Evolutionary conservation across 306 rosid genomes (phyloP).

Genomic region (Malus asiatica): DNA sequence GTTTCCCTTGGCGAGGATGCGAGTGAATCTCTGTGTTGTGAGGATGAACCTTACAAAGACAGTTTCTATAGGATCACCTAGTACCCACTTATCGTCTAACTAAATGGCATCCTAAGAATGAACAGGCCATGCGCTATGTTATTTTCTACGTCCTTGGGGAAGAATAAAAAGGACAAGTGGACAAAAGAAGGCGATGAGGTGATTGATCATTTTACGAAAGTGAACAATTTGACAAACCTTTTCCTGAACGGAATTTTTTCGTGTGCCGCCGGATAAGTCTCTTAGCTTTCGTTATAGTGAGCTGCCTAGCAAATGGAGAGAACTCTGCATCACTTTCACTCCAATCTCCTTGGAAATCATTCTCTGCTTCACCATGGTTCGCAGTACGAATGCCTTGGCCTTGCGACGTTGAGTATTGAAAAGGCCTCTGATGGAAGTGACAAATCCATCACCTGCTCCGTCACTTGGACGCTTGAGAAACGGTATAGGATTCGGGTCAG

Average conservation of each 20-base stretch:
- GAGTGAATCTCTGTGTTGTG: slow-evolving; percentile 74
- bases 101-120: background rate
- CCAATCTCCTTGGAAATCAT: slow-evolving; percentile 93
- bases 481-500: slow-evolving; percentile 66
- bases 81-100: background rate
- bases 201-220: background rate
- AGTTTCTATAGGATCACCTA: background rate
- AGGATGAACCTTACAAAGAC: slow-evolving; percentile 57
- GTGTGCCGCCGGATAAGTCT: slow-evolving; percentile 92
- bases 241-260: slow-evolving; percentile 74
- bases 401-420: slow-evolving; percentile 88
- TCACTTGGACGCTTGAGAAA: slow-evolving; percentile 86
- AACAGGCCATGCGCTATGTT: background rate
- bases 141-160: background rate
- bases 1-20: slow-evolving; percentile 83
- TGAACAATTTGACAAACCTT: slow-evolving; percentile 47
- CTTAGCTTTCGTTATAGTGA: slow-evolving; percentile 83
- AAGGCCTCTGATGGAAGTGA: slow-evolving; percentile 85
- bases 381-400: slow-evolving; percentile 88
- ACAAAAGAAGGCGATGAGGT: background rate
- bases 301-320: slow-evolving; percentile 91
- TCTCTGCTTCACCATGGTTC: slow-evolving; percentile 93
- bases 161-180: background rate
- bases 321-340: slow-evolving; percentile 84
- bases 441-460: slow-evolving; percentile 99